phyloP scores from a whole-genome alignment of 1,139 yeast genomes.

The Taiozyma sp. region DNA sequence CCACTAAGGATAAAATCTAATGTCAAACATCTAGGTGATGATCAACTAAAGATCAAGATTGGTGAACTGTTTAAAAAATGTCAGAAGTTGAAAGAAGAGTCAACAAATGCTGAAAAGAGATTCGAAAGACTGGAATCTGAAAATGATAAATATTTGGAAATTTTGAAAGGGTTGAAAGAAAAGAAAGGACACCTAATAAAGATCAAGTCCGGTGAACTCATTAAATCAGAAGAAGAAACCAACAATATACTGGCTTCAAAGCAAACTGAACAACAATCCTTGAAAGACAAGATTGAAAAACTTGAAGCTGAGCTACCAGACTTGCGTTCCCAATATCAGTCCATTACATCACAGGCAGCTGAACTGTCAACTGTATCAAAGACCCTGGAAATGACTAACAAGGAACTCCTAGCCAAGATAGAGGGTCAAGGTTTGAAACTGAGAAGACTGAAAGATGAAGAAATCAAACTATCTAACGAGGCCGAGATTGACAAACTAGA shows the following conservation, averaged over 20 bases:
- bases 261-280: slow-evolving; percentile 25
- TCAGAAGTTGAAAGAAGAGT: slow-evolving; percentile 45
- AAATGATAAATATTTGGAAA: slow-evolving; percentile 23
- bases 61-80: slow-evolving; percentile 44
- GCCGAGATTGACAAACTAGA: slow-evolving; percentile 4
- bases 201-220: slow-evolving; percentile 14
- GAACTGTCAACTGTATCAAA: slow-evolving; percentile 36
- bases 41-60: slow-evolving; percentile 40
- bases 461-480: slow-evolving; percentile 1
- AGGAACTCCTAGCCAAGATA: slow-evolving; percentile 32
- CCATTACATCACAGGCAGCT: slow-evolving; percentile 51
- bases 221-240: slow-evolving; percentile 12
- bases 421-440: slow-evolving; percentile 42
- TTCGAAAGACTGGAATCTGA: slow-evolving; percentile 40
- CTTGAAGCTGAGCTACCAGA: slow-evolving; percentile 32
- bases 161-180: slow-evolving; percentile 14
- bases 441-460: slow-evolving; percentile 20
- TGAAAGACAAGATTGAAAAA: slow-evolving; percentile 28
- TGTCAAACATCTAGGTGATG: slow-evolving; percentile 44
- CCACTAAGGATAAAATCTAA: slow-evolving; percentile 41
- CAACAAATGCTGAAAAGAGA: slow-evolving; percentile 43
- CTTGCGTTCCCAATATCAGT: slow-evolving; percentile 47
- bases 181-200: slow-evolving; percentile 14
- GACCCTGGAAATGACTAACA: slow-evolving; percentile 28
- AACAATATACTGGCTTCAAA: slow-evolving; percentile 27